Base-by-base conservation (phyloP, 208 protist genomes). In the Trypanosoma cruzi region DNA sequence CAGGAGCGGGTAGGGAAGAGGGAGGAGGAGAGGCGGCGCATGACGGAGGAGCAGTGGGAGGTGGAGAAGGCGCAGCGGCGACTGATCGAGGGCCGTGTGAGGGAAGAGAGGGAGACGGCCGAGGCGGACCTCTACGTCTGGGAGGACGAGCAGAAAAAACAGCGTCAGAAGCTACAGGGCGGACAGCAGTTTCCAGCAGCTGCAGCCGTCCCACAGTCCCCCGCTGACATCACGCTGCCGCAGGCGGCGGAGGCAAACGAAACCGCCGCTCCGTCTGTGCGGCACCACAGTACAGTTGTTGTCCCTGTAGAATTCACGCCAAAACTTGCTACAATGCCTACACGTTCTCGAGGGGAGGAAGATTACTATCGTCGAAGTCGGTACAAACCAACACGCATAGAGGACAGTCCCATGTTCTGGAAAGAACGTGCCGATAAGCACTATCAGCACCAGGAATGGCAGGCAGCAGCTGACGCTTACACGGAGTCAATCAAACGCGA, bases 361-460 rank as follows among this genome's bases (percentile, higher is more conserved):
- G 90, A 96, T 64, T 94, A 94, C 81, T 97, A 97, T 73, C 90
- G 91, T 31, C 80, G 86, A 64, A 96, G 90, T 63, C 86, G 91
- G 74, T 97, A 96, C 83, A 96, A 95, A 68, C 93, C 93, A 13
- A 85, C 93, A 11, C 88, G 79, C 13, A 82, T 96, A n/a, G 86
- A 95, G 76, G 93, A 97, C 70, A 95, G 86, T 50, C 93, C 93
- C 16, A 93, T 96, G 82, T 96, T 95, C 67, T 97, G 89, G 88
- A 97, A 97, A 73, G 88, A 97, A 64, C 74, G 79, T 10, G 93
- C 81, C 26, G 93, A 97, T 76, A 83, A 79, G 64, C 84, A 85
- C 64, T 96, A 93, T 80, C 71, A 83, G 31, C 71, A 72, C 16
- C 82, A 80, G 52, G 82, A 87, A 59, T 97, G 83, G 84, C 84